Base-by-base conservation (phyloP, 495 filamentous ascomycete genomes). In the Daldinia bambusicola region DNA sequence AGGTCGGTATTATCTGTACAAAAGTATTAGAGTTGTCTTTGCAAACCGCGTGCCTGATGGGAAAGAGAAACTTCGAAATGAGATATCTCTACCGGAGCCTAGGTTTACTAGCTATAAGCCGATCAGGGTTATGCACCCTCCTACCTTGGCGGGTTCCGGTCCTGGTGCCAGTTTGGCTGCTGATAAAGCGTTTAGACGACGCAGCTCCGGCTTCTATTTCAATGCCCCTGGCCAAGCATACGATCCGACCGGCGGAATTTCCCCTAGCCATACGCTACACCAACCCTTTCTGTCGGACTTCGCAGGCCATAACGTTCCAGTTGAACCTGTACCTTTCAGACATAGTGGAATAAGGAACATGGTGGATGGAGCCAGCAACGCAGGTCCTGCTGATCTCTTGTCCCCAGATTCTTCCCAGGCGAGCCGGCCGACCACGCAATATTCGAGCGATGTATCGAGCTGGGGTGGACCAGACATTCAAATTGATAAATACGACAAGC, bases 41-140 rank as follows among this genome's bases (percentile, higher is more conserved):
- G 95, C 95, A 59, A 99, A 99, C 77, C 89, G 95, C 31, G 96
- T 98, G 2, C 95, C 96, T 0, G 95, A 99, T 75, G 95, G 94
- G 31, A 98, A 98, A 76, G 95, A 98, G 81, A 93, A 89, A 63
- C 84, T 99, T 43, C 88, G 91, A 7, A 98, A 96, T 75, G 95
- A 99, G 76, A 91, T 95, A 32, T 92, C 96, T 58, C 83, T 91
- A 55, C 94, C 96, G 0, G 93, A 97, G 63, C 95, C 95, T 48
- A 87, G 91, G 38, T 99, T 92, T 74, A 91, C 89, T 65, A 83
- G 90, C 12, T 99, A 97, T 81, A 97, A 93, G 78, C 86, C 93
- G 0, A 84, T 83, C 18, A 78, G 85, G 22, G 80, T 82, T 57
- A 83, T 83, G 75, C 81, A 80, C 50, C 80, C 80, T 56, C 76